These are phyloP conservation scores for Poterioochromonas sp. DNA, from an alignment of 352 stramenopile species.

Conservation along the genomic window DNA sequence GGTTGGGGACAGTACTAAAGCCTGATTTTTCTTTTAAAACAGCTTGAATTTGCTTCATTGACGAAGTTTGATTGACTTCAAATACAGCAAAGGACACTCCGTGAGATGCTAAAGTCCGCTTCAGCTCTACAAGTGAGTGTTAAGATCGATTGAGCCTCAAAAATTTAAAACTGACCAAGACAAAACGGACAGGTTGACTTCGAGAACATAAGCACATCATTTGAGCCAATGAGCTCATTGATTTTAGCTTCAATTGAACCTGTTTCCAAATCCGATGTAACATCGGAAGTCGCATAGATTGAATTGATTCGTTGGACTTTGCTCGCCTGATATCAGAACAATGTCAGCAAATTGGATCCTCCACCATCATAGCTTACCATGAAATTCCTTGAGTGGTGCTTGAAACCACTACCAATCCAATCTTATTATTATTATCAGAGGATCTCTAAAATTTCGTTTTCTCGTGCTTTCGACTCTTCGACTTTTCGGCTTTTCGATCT, in stretches of 20 bases:
- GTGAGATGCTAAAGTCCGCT: not conserved
- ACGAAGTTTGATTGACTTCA: slow-evolving; percentile 13
- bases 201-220: slow-evolving; percentile 23
- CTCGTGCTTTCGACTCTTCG: too few species aligned
- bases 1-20: not conserved
- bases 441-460: too few species aligned
- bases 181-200: slow-evolving; percentile 29
- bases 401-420: too few species aligned
- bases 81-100: slow-evolving; percentile 7
- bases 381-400: too few species aligned
- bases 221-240: not conserved
- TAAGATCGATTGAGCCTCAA: not conserved
- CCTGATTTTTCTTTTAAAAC: not conserved
- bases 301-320: too few species aligned
- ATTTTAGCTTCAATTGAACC: not conserved
- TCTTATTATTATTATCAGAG: too few species aligned
- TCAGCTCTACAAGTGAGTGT: not conserved
- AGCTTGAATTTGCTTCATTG: not conserved
- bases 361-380: too few species aligned
- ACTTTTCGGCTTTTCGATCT: too few species aligned
- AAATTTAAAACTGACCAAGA: not conserved
- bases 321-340: too few species aligned
- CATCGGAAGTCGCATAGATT: too few species aligned
- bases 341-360: too few species aligned
- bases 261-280: not conserved